phyloP scores from a whole-genome alignment of 106 monocot species.

The Phalaenopsis equestris region DNA sequence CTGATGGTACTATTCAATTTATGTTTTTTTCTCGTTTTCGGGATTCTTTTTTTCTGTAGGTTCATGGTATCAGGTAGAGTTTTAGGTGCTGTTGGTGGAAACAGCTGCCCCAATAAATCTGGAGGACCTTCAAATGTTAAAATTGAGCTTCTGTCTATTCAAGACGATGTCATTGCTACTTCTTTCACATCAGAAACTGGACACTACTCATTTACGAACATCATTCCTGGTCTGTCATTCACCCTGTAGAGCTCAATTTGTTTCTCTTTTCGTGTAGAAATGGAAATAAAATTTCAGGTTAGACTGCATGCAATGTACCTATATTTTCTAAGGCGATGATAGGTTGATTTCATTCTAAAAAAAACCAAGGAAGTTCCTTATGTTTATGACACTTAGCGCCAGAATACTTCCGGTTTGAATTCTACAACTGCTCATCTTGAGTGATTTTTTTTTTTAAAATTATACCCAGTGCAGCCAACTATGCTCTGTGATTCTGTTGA shows the following conservation, averaged over 20 bases:
- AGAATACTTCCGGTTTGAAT: background rate
- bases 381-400: background rate
- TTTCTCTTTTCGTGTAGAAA: background rate
- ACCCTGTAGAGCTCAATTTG: slow-evolving; percentile 2
- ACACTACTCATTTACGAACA: slow-evolving; percentile 65
- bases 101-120: slow-evolving; percentile 66
- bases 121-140: slow-evolving; percentile 78
- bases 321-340: background rate
- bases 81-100: slow-evolving; percentile 80
- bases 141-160: slow-evolving; percentile 60
- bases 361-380: background rate
- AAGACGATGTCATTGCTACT: slow-evolving; percentile 60
- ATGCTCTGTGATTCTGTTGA: background rate
- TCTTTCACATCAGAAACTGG: slow-evolving; percentile 60
- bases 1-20: slow-evolving; percentile 1
- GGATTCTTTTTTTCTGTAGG: slow-evolving; percentile 28
- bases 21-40: background rate
- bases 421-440: background rate
- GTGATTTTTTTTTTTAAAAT: background rate
- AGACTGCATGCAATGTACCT: background rate
- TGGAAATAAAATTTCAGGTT: background rate
- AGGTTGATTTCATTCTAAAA: background rate
- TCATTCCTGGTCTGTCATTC: slow-evolving; percentile 60
- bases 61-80: slow-evolving; percentile 83
- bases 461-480: background rate